Percentiles rank a stretch among this genome's conserved stretches.
These are phyloP conservation scores for Trichoderma endophyticum DNA, from an alignment of 2,329 filamentous ascomycete species.

Conservation along the genomic window DNA sequence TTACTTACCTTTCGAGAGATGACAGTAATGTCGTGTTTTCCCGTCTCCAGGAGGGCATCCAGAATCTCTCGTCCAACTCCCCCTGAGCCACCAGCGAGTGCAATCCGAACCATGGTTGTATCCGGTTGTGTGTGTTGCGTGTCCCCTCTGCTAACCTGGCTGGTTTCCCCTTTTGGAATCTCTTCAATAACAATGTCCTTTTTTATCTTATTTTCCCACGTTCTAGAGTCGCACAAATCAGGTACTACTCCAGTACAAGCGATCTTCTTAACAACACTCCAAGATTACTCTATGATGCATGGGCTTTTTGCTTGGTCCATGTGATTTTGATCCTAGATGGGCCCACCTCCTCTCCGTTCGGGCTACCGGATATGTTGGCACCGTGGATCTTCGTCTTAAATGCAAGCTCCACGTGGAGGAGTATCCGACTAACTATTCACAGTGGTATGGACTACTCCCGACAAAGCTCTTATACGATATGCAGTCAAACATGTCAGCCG, in stretches of 20 bases:
- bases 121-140: background rate
- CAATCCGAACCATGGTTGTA: conserved; percentile 25
- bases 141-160: background rate
- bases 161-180: background rate
- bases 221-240: background rate
- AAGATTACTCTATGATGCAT: background rate
- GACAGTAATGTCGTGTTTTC: conserved; percentile 52
- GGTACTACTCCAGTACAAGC: background rate
- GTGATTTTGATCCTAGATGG: background rate
- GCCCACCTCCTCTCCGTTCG: background rate
- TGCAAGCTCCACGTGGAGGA: background rate
- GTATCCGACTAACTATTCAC: too few relatives aligned
- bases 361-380: background rate
- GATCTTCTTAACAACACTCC: background rate
- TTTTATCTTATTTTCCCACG: background rate
- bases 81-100: conserved; percentile 26
- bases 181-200: background rate
- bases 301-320: too few relatives aligned
- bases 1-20: conserved; percentile 44
- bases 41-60: conserved; percentile 45
- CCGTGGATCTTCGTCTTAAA: background rate
- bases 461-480: background rate
- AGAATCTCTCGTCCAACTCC: conserved; percentile 44
- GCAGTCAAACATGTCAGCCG: background rate
- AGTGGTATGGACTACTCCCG: too few relatives aligned